A percentile compares a stretch with the other conserved stretches of the same genome.
phyloP scores from a whole-genome alignment of 2,329 filamentous ascomycete genomes.

The Neofusicoccum laricinum region DNA sequence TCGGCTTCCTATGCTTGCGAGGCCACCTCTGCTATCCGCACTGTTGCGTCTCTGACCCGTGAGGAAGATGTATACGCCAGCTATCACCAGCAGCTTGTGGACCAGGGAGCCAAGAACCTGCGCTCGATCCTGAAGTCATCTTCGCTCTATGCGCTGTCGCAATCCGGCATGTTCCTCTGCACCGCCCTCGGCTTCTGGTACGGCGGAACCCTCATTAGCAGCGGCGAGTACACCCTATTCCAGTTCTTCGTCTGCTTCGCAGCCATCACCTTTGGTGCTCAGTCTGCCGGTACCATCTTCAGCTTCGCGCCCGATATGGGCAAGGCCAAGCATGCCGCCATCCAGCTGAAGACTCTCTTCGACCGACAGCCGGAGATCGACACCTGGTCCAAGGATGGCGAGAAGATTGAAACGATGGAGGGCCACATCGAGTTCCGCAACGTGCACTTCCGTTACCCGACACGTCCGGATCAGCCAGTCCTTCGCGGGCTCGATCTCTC shows the following conservation, averaged over 20 bases:
- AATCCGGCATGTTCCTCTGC: constrained; percentile 78
- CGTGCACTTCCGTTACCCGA: constrained; percentile 90
- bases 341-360: constrained; percentile 74
- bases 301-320: constrained; percentile 90
- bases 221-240: constrained; percentile 69
- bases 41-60: constrained; percentile 84
- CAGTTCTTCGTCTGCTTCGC: constrained; percentile 93
- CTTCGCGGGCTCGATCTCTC: constrained; percentile 75
- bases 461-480: constrained; percentile 83
- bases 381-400: constrained; percentile 71
- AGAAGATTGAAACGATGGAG: constrained; percentile 59
- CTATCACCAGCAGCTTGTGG: constrained; percentile 66
- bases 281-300: constrained; percentile 87
- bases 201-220: constrained; percentile 72
- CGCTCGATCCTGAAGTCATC: constrained; percentile 75
- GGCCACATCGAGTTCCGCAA: constrained; percentile 86
- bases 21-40: constrained; percentile 89
- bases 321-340: constrained; percentile 81
- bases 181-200: constrained; percentile 88
- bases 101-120: constrained; percentile 66
- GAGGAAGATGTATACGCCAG: constrained; percentile 74
- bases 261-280: constrained; percentile 83
- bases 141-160: constrained; percentile 75
- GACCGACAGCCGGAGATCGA: constrained; percentile 78
- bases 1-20: constrained; percentile 90